These are phyloP conservation scores for Penicillium brasilianum DNA, from an alignment of 2,329 filamentous ascomycete genomes.

Conservation along the genomic window DNA sequence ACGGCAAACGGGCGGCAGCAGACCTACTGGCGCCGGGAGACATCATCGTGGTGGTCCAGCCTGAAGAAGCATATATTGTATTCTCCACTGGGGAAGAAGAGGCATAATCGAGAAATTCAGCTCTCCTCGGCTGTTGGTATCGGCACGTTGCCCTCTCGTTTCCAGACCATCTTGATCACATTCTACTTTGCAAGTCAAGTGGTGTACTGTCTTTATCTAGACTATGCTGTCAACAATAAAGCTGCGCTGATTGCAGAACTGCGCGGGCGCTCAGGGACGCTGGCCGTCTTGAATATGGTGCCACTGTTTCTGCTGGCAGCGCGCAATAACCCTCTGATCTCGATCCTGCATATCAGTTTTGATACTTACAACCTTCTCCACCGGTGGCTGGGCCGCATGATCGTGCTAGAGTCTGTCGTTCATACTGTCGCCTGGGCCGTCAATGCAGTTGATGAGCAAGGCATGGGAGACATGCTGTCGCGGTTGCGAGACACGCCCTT, in stretches of 20 bases:
- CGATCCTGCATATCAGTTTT: conserved; percentile 82
- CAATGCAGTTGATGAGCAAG: conserved; percentile 60
- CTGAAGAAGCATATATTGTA: conserved; percentile 56
- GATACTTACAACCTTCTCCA: conserved; percentile 94
- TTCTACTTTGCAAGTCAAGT: conserved; percentile 75
- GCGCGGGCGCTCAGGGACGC: conserved; percentile 80
- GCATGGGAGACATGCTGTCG: conserved; percentile 39
- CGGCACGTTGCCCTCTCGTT: conserved; percentile 78
- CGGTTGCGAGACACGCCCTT: conserved; percentile 47
- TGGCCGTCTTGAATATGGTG: conserved; percentile 89
- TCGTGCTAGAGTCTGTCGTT: conserved; percentile 70
- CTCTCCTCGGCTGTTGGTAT: conserved; percentile 70
- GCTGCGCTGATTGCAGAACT: conserved; percentile 75
- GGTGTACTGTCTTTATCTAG: conserved; percentile 67
- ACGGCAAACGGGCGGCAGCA: conserved; percentile 46
- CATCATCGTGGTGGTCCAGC: conserved; percentile 47
- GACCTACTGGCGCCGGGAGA: conserved; percentile 52
- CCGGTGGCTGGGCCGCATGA: conserved; percentile 79
- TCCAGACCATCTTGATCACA: conserved; percentile 72
- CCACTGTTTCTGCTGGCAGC: conserved; percentile 86
- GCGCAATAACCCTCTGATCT: conserved; percentile 91
- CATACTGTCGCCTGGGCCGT: conserved; percentile 79
- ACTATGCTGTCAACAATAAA: conserved; percentile 50
- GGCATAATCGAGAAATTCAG: conserved; percentile 77
- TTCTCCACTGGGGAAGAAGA: conserved; percentile 73